phyloP scores from a whole-genome alignment of 192 early-diverging fungal species.

The Gonapodya prolifera region DNA sequence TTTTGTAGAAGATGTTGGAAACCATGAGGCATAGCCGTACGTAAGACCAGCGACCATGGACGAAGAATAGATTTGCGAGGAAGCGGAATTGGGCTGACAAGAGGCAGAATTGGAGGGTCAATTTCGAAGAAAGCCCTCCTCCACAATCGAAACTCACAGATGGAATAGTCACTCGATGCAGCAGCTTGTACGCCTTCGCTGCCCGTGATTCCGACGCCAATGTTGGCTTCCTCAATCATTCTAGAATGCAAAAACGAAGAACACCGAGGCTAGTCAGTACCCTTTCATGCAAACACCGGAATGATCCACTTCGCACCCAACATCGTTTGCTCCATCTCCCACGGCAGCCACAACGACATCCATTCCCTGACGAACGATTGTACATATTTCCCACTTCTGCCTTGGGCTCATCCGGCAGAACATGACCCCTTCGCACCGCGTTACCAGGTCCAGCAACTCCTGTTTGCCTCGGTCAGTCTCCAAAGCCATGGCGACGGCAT shows the following conservation, averaged over 20 bases:
- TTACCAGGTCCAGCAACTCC: slow-evolving; percentile 51
- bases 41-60: slow-evolving; percentile 84
- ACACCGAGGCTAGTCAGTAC: no score
- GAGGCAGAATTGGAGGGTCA: no score
- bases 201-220: slow-evolving; percentile 85
- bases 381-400: slow-evolving; percentile 49
- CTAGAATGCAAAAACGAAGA: no score
- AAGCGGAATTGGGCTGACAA: slow-evolving; percentile 64
- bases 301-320: slow-evolving; percentile 28
- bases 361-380: background rate
- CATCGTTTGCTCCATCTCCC: slow-evolving; percentile 91
- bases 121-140: background rate
- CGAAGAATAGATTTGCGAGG: slow-evolving; percentile 62
- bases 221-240: slow-evolving; percentile 89
- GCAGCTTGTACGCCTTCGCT: slow-evolving; percentile 80
- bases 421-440: slow-evolving; percentile 72
- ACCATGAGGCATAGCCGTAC: slow-evolving; percentile 69
- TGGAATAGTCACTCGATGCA: slow-evolving; percentile 75
- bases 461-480: slow-evolving; percentile 37
- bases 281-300: no score
- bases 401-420: slow-evolving; percentile 91
- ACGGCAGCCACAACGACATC: slow-evolving; percentile 85
- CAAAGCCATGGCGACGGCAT: slow-evolving; percentile 68
- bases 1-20: slow-evolving; percentile 92
- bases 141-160: slow-evolving; percentile 17